These are phyloP conservation scores for Areca catechu DNA, from an alignment of 176 grass and related monocot species.

Conservation along the genomic window DNA sequence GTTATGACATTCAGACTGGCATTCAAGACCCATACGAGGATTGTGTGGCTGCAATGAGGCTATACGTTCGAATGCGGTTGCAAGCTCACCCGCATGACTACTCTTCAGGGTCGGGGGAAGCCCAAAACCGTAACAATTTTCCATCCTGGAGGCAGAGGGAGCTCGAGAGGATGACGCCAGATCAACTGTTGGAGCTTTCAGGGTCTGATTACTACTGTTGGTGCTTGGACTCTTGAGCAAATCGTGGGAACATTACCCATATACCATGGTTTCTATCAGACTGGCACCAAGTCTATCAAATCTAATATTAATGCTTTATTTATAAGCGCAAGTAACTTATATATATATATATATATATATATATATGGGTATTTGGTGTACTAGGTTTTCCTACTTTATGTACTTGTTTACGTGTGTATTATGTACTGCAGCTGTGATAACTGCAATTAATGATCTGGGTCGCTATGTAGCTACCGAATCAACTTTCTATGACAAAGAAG, in stretches of 20 bases:
- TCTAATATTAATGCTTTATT: too few species aligned
- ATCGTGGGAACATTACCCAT: background rate
- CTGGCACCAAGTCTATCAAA: too few species aligned
- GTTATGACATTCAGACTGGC: constrained; percentile 74
- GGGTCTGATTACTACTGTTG: constrained; percentile 87
- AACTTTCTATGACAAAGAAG: too few species aligned
- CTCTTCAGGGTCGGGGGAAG: constrained; percentile 48
- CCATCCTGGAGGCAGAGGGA: constrained; percentile 73
- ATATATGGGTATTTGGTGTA: too few species aligned
- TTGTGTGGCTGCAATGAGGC: constrained; percentile 58
- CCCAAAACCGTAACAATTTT: constrained; percentile 38
- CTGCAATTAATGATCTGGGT: too few species aligned
- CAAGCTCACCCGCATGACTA: constrained; percentile 52
- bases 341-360: too few species aligned
- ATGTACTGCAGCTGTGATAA: too few species aligned
- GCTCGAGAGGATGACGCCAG: constrained; percentile 78
- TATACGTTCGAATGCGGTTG: constrained; percentile 63
- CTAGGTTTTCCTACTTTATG: too few species aligned
- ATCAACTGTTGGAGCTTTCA: constrained; percentile 62
- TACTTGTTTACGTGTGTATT: too few species aligned
- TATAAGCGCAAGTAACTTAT: too few species aligned
- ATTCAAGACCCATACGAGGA: constrained; percentile 70
- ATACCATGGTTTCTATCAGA: too few species aligned
- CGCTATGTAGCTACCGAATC: too few species aligned
- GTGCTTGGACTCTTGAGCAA: constrained; percentile 61